Conservation (phyloP, 208 protist species). For the Novymonas esmeraldas region DNA sequence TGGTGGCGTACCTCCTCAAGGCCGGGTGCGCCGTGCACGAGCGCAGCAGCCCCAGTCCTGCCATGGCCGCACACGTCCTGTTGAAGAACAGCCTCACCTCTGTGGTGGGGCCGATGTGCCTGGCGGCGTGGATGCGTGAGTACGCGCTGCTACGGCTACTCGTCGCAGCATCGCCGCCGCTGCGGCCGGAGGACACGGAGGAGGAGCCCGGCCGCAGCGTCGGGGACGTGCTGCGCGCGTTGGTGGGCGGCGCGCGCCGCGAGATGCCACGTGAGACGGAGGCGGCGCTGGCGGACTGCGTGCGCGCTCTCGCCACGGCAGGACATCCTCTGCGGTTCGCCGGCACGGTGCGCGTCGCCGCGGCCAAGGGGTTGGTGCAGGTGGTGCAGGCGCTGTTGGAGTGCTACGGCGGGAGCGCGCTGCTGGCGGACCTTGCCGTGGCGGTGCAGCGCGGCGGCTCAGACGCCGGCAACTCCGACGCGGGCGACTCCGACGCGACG, state of each 20-base stretch:
- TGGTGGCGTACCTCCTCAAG: slow-evolving; percentile 53
- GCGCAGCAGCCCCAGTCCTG: slow-evolving; percentile 13
- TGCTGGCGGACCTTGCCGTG: slow-evolving; percentile 52
- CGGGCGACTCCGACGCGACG: neutral
- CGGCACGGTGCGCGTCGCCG: slow-evolving; percentile 46
- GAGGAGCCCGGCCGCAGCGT: slow-evolving; percentile 28
- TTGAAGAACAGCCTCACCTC: slow-evolving; percentile 33
- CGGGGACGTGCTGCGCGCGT: slow-evolving; percentile 55
- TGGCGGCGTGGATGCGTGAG: slow-evolving; percentile 62
- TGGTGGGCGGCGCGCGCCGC: slow-evolving; percentile 35
- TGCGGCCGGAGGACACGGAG: slow-evolving; percentile 25
- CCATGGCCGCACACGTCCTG: slow-evolving; percentile 23
- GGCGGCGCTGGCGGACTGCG: slow-evolving; percentile 35
- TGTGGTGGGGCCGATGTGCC: slow-evolving; percentile 53
- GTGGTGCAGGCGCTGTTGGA: slow-evolving; percentile 53
- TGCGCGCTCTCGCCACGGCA: slow-evolving; percentile 48
- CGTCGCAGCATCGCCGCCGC: slow-evolving; percentile 37
- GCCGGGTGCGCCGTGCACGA: slow-evolving; percentile 42
- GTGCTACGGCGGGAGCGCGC: slow-evolving; percentile 55
- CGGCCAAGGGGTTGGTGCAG: slow-evolving; percentile 37
- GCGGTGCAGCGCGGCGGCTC: neutral
- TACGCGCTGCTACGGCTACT: slow-evolving; percentile 45
- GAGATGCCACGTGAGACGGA: slow-evolving; percentile 30
- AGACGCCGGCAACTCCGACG: neutral
- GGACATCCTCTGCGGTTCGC: slow-evolving; percentile 62